Evolutionary conservation across 352 stramenopile genomes (phyloP).

Genomic region (Pythium catenulatum): DNA sequence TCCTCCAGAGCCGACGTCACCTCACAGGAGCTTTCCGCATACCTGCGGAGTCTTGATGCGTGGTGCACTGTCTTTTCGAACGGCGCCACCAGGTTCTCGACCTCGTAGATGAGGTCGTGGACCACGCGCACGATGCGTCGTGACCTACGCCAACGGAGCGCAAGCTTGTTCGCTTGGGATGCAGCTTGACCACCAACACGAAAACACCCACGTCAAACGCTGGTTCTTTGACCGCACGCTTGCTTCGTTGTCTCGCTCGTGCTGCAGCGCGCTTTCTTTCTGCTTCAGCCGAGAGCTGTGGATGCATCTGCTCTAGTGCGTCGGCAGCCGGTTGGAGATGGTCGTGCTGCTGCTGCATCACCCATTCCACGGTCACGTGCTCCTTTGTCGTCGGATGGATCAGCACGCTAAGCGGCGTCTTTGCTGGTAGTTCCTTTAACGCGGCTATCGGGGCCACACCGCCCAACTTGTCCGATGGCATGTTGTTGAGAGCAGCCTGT

Average conservation of each 20-base stretch:
- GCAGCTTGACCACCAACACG: background rate
- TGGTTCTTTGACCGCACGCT: background rate
- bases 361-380: background rate
- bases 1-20: background rate
- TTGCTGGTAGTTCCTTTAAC: slow-evolving; percentile 36
- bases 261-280: background rate
- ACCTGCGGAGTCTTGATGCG: background rate
- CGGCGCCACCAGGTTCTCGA: background rate
- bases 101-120: background rate
- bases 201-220: background rate
- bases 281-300: background rate
- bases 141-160: background rate
- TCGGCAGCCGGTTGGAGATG: background rate
- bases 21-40: background rate
- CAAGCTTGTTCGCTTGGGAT: background rate
- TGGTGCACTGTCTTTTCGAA: background rate
- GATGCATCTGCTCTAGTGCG: background rate
- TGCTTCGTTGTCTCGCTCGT: background rate
- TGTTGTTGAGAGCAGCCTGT: slow-evolving; percentile 55
- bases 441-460: slow-evolving; percentile 46
- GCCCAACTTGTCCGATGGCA: slow-evolving; percentile 23
- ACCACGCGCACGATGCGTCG: background rate
- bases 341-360: background rate
- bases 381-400: background rate
- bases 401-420: background rate